These are phyloP conservation scores for Penicillium desertorum DNA, from an alignment of 495 filamentous ascomycete genomes.

Conservation along the genomic window DNA sequence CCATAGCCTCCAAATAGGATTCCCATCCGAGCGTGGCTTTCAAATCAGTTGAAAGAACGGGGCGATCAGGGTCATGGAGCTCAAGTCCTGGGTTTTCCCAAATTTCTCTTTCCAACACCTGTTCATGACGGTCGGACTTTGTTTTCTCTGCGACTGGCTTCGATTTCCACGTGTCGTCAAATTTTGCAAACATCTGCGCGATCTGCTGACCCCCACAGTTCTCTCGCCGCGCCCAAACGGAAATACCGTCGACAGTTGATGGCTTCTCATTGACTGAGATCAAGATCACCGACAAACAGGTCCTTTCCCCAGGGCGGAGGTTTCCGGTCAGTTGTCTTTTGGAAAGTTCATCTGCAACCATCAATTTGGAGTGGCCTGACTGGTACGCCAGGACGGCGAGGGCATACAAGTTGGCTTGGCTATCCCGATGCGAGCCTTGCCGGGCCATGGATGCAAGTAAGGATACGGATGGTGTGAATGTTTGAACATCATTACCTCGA, in stretches of 20 bases:
- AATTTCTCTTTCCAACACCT: not conserved
- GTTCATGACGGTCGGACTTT: not conserved
- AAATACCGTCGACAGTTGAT: not conserved
- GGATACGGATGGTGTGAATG: not conserved
- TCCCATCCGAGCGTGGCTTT: too few relatives aligned
- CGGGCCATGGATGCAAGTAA: not conserved
- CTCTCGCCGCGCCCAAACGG: not conserved
- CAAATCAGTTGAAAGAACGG: constrained; percentile 1
- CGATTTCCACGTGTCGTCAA: not conserved
- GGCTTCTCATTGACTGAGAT: not conserved
- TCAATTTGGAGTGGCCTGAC: constrained; percentile 6
- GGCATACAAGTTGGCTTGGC: constrained; percentile 14
- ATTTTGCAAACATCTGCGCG: not conserved
- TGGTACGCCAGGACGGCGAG: constrained; percentile 11
- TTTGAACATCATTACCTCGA: not conserved
- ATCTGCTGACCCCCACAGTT: not conserved
- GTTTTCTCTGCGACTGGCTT: not conserved
- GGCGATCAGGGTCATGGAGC: constrained; percentile 15
- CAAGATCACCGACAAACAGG: constrained; percentile 6
- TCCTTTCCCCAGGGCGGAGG: constrained; percentile 5
- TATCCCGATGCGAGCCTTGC: constrained; percentile 3
- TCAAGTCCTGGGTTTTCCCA: constrained; percentile 12
- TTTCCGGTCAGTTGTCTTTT: constrained; percentile 9
- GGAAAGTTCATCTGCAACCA: constrained; percentile 12
- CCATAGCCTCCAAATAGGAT: too few relatives aligned